phyloP scores from a whole-genome alignment of 176 grass and related monocot genomes.

The Oryza brachyantha region DNA sequence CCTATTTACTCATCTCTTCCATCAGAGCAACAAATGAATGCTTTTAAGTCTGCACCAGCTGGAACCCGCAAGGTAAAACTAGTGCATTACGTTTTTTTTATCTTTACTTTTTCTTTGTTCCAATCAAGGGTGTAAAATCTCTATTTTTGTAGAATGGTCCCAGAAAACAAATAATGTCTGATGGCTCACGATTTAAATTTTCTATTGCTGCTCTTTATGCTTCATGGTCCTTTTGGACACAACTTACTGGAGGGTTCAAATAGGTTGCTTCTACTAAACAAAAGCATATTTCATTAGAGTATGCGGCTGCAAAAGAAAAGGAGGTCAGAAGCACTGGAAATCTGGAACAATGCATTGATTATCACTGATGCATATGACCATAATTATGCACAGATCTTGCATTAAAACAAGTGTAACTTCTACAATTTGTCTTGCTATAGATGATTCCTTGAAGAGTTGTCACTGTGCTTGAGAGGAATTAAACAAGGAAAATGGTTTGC shows the following conservation, averaged over 20 bases:
- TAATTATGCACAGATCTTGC: background rate
- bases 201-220: background rate
- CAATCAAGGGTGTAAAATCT: background rate
- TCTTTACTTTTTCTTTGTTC: slow-evolving; percentile 1
- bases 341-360: background rate
- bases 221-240: slow-evolving; percentile 1
- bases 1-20: slow-evolving; percentile 96
- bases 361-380: background rate
- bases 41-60: slow-evolving; percentile 67
- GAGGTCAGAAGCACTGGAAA: background rate
- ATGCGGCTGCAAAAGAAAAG: background rate
- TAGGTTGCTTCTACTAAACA: background rate
- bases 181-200: background rate
- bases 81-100: background rate
- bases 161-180: background rate
- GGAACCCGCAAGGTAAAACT: slow-evolving; percentile 74
- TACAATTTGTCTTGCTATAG: background rate
- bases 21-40: slow-evolving; percentile 95
- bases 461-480: background rate
- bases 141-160: background rate
- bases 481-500: background rate
- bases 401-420: no score
- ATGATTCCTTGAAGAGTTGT: background rate
- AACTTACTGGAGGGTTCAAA: background rate
- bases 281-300: background rate